Evolutionary conservation across 192 early-diverging fungal genomes (phyloP).

Genomic region (Umbelopsis sp.): DNA sequence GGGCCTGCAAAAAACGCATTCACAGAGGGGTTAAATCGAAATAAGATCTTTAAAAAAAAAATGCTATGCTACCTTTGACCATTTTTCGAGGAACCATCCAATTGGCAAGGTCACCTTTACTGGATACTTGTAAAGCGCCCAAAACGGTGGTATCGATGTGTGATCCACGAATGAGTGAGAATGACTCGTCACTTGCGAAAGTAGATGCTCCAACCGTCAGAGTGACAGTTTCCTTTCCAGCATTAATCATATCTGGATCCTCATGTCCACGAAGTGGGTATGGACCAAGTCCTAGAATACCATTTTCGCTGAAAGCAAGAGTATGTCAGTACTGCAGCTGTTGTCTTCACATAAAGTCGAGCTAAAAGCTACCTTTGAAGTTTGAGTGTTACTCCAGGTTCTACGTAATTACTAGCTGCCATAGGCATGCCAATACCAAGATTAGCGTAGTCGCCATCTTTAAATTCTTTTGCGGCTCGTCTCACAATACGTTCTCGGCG

Average conservation of each 20-base stretch:
- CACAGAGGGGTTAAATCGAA: neutral
- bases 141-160: slow-evolving; percentile 78
- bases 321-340: neutral
- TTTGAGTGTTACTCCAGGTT: slow-evolving; percentile 67
- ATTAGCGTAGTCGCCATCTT: slow-evolving; percentile 49
- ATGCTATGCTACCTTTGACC: slow-evolving; percentile 69
- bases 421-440: slow-evolving; percentile 83
- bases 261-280: slow-evolving; percentile 72
- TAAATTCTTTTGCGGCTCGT: slow-evolving; percentile 78
- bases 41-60: neutral
- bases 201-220: slow-evolving; percentile 67
- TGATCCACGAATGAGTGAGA: slow-evolving; percentile 80
- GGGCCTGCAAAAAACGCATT: slow-evolving; percentile 6
- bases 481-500: slow-evolving; percentile 71
- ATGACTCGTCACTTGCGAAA: slow-evolving; percentile 77
- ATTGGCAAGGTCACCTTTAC: slow-evolving; percentile 77
- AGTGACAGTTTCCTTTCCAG: slow-evolving; percentile 81
- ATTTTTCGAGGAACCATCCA: slow-evolving; percentile 88
- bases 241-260: slow-evolving; percentile 81
- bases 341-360: neutral
- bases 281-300: slow-evolving; percentile 76
- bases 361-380: slow-evolving; percentile 51
- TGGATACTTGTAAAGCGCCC: slow-evolving; percentile 79
- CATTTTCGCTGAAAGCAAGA: slow-evolving; percentile 60
- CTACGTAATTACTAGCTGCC: slow-evolving; percentile 75